Evolutionary conservation across 257 asterid species (phyloP).

Genomic region (Asclepias syriaca): DNA sequence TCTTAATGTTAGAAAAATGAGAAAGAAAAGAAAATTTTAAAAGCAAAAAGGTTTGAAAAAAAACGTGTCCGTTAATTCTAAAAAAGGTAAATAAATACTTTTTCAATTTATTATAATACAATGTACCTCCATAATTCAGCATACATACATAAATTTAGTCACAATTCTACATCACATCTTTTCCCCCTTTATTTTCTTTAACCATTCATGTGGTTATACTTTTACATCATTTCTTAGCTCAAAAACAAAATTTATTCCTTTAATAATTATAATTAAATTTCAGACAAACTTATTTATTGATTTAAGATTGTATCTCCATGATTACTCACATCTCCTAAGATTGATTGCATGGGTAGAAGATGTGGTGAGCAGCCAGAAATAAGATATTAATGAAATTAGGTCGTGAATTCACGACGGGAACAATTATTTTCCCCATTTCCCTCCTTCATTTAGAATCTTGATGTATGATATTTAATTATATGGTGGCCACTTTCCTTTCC

Average conservation of each 20-base stretch:
- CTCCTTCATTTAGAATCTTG: not conserved
- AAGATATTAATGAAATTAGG: not conserved
- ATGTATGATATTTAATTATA: not conserved
- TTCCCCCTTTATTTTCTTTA: not conserved
- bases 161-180: not conserved
- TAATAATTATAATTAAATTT: no score
- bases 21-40: no score
- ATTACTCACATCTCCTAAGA: no score
- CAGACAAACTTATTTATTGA: no score
- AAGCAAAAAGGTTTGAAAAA: no score
- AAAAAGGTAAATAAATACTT: no score
- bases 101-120: no score
- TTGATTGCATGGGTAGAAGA: not conserved
- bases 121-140: not conserved
- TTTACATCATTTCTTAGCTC: not conserved
- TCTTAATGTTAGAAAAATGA: no score
- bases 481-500: not conserved
- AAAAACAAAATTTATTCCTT: no score
- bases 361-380: not conserved
- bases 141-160: no score
- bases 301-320: no score
- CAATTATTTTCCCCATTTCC: not conserved
- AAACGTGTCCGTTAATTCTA: no score
- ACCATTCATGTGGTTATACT: not conserved
- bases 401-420: constrained; percentile 9